Percentiles rank a stretch among this genome's conserved stretches.
Conservation (phyloP, 441 rosid species). For the Brassica hybrid region DNA sequence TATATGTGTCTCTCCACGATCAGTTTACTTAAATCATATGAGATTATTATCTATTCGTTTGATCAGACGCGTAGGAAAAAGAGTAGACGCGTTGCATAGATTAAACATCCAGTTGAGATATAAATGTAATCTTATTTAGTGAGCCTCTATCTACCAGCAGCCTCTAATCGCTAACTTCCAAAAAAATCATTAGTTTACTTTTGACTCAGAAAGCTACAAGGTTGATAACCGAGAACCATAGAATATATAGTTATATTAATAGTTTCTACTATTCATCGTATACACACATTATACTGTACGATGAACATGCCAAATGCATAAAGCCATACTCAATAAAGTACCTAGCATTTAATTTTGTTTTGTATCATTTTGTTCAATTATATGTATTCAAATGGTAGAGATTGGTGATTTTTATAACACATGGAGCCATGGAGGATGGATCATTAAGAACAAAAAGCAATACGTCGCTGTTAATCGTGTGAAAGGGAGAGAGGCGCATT, state of each 20-base stretch:
- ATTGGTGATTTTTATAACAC: not conserved
- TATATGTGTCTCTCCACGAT: conserved; percentile 3
- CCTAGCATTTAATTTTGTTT: not conserved
- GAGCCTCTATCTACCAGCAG: conserved; percentile 25
- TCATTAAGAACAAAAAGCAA: not conserved
- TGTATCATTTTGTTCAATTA: not conserved
- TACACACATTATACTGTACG: conserved; percentile 1
- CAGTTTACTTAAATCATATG: conserved; percentile 14
- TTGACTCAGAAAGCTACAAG: conserved; percentile 22
- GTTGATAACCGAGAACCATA: conserved; percentile 15
- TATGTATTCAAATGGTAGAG: not conserved
- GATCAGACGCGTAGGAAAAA: conserved; percentile 24
- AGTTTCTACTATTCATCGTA: conserved; percentile 5
- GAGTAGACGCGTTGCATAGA: conserved; percentile 16
- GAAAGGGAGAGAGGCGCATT: conserved; percentile 15
- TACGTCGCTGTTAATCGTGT: conserved; percentile 30
- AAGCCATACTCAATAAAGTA: not conserved
- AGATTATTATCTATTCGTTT: conserved; percentile 22
- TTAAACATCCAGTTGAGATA: not conserved
- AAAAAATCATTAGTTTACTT: conserved; percentile 6
- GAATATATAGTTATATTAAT: conserved; percentile 4
- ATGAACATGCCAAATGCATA: conserved; percentile 27
- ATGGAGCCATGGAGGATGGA: not conserved
- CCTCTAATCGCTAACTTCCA: conserved; percentile 24
- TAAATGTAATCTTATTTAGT: not conserved